phyloP scores from a whole-genome alignment of 805 yeast genomes.

The Candida yuanshanica region DNA sequence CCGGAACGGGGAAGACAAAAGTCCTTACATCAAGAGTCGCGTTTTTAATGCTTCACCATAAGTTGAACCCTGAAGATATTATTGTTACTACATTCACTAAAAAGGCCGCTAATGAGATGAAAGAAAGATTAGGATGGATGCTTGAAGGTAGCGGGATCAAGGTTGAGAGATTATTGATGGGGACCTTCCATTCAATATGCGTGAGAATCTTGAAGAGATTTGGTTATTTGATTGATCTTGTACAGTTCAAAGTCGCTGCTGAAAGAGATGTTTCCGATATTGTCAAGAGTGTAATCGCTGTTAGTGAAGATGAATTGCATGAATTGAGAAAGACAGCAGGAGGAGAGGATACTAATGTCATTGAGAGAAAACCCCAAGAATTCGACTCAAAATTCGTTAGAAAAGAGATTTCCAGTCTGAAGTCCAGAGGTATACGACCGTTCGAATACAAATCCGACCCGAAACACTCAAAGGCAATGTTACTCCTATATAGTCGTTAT shows the following conservation, averaged over 20 bases:
- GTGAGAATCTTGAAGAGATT: slow-evolving; percentile 48
- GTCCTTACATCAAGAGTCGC: slow-evolving; percentile 79
- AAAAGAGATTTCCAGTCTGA: slow-evolving; percentile 44
- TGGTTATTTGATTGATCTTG: slow-evolving; percentile 45
- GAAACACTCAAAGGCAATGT: slow-evolving; percentile 28
- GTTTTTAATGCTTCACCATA: slow-evolving; percentile 46
- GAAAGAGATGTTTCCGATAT: slow-evolving; percentile 52
- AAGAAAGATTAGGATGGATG: slow-evolving; percentile 44
- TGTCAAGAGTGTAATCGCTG: slow-evolving; percentile 34
- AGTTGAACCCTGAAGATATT: slow-evolving; percentile 53
- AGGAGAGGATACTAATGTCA: background rate
- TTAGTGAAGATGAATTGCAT: slow-evolving; percentile 3
- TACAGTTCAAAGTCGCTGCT: slow-evolving; percentile 51
- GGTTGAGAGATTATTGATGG: slow-evolving; percentile 51
- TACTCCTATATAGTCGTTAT: slow-evolving; percentile 44
- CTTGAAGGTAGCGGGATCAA: slow-evolving; percentile 29
- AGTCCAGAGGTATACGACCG: slow-evolving; percentile 45
- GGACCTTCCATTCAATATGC: slow-evolving; percentile 89
- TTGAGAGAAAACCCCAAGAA: slow-evolving; percentile 2
- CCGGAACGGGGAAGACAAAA: slow-evolving; percentile 76
- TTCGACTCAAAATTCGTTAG: slow-evolving; percentile 8
- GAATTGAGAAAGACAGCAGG: background rate
- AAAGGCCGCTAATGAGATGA: slow-evolving; percentile 86
- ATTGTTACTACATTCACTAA: slow-evolving; percentile 91
- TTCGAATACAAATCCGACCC: slow-evolving; percentile 30